Conservation (phyloP, 345 rosid genomes). For the Eucalyptus grandis region DNA sequence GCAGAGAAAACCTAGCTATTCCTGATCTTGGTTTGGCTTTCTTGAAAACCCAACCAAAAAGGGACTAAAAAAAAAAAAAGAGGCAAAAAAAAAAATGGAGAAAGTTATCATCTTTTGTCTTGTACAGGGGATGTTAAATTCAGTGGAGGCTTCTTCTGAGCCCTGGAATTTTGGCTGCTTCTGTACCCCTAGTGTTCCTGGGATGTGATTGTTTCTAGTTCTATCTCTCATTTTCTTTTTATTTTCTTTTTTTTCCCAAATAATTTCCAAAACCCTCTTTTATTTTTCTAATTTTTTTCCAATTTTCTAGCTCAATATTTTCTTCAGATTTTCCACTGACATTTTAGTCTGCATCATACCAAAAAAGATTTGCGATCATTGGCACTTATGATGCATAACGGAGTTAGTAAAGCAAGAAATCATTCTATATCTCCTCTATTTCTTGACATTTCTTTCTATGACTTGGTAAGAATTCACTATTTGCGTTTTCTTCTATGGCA, state of each 20-base stretch:
- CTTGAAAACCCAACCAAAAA: background rate
- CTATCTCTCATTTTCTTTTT: background rate
- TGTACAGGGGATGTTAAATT: background rate
- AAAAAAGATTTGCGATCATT: background rate
- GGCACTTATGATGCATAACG: background rate
- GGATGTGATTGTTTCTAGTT: background rate
- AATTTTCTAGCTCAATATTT: background rate
- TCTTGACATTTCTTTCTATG: background rate
- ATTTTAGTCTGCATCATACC: background rate
- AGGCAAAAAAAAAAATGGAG: background rate
- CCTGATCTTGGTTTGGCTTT: background rate
- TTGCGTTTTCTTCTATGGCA: background rate
- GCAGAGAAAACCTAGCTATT: background rate
- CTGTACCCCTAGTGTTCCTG: background rate
- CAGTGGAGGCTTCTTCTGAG: background rate
- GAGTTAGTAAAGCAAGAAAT: background rate
- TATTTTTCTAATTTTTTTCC: background rate
- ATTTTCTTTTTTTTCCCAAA: background rate
- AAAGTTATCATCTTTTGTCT: background rate
- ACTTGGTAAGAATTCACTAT: background rate
- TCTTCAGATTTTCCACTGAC: background rate
- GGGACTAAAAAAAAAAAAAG: background rate
- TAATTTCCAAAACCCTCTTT: background rate
- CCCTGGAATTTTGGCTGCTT: background rate
- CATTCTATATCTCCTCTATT: background rate